Evolutionary conservation across 352 stramenopile species (phyloP).

Genomic region (Thraustochytrium sp.): DNA sequence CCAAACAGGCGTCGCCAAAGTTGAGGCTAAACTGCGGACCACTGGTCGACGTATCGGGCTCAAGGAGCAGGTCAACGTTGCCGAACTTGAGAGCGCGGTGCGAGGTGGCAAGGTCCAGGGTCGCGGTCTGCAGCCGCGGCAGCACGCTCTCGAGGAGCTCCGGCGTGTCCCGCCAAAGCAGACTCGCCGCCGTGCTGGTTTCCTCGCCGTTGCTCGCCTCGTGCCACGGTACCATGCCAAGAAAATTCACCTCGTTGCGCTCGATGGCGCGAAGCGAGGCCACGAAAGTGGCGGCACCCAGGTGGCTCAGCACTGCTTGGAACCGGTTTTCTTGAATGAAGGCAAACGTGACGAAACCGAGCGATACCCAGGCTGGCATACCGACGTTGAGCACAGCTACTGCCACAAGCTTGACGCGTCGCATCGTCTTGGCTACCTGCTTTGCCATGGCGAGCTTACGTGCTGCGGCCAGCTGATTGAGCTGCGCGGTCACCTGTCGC

Average conservation of each 20-base stretch:
- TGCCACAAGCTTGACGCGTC: no score
- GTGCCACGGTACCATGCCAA: background rate
- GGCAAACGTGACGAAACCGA: background rate
- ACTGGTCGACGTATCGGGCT: background rate
- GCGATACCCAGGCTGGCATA: background rate
- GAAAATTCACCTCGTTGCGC: background rate
- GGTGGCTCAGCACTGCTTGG: no score
- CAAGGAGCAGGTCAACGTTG: background rate
- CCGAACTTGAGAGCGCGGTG: background rate
- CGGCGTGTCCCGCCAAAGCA: background rate
- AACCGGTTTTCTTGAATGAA: background rate
- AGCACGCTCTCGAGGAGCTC: no score
- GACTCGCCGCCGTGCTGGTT: no score
- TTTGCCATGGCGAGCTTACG: no score
- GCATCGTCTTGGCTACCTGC: no score
- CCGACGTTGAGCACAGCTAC: background rate
- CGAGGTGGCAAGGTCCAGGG: background rate
- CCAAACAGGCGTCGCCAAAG: background rate
- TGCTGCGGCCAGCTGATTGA: no score
- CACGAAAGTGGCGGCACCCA: background rate
- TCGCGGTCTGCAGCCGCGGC: background rate
- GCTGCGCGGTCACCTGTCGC: no score
- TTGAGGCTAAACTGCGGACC: background rate
- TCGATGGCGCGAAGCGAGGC: background rate
- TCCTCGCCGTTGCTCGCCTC: no score